These are phyloP conservation scores for Tetragonia tetragonoides DNA, from an alignment of 148 eudicot species.

Conservation along the genomic window DNA sequence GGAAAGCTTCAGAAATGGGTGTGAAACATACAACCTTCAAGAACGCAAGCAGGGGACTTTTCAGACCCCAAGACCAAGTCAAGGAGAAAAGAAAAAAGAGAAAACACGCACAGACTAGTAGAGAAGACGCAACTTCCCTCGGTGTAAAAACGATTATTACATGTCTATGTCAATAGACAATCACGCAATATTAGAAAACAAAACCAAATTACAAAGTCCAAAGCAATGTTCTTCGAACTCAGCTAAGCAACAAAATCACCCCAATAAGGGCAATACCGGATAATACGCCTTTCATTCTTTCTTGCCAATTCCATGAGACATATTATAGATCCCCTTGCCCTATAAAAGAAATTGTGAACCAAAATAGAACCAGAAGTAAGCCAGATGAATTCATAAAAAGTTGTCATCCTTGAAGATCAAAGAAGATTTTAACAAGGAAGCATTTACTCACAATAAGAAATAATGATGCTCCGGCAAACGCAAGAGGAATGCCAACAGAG, in stretches of 20 bases:
- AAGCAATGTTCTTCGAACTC: background rate
- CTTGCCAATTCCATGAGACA: constrained; percentile 16
- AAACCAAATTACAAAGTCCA: background rate
- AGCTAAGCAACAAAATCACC: background rate
- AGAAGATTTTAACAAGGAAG: background rate
- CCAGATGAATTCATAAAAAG: too few relatives aligned
- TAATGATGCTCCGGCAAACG: constrained; percentile 54
- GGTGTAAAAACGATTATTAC: background rate
- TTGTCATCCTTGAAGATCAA: background rate
- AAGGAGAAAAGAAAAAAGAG: background rate
- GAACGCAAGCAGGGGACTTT: background rate
- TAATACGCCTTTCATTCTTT: constrained; percentile 4
- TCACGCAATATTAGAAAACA: background rate
- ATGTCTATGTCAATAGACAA: background rate
- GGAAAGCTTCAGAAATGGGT: too few relatives aligned
- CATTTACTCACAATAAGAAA: constrained; percentile 61
- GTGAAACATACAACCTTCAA: too few relatives aligned
- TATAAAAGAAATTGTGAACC: background rate
- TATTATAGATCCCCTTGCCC: constrained; percentile 7
- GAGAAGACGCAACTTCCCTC: background rate
- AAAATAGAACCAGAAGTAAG: background rate
- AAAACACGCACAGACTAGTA: background rate
- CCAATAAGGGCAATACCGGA: background rate
- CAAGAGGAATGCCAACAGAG: constrained; percentile 86
- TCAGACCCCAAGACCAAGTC: too few relatives aligned